Base-by-base conservation (phyloP, 345 rosid genomes). In the Kernera saxatilis region DNA sequence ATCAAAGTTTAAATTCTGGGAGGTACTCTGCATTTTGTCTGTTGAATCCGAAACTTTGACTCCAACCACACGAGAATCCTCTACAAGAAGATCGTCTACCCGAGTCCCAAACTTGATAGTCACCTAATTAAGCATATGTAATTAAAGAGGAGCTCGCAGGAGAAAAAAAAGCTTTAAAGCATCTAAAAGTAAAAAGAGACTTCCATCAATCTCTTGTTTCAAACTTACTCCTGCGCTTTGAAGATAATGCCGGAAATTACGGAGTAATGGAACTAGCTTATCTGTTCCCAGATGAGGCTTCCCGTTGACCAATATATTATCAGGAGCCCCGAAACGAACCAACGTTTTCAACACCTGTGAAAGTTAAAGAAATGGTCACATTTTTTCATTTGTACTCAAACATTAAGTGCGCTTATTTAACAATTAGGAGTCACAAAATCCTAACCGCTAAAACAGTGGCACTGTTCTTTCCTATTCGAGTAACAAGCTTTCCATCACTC, bases 201-300 rank as follows among this genome's bases (percentile, higher is more conserved):
- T 43, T 43, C 13, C 41, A 51, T 74, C 61, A 40, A 50, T 72
- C 68, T 59, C n/a, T 23, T 6, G 14, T 64, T 11, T 3, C 22
- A 35, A 67, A 93, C 97, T 84, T 77, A 89, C 98, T 21, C 93
- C 93, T 23, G 82, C 77, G 7, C 75, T 83, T 64, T 82, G 88
- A 70, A 93, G 89, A 87, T 93, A 85, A 27, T 85, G 84, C 48
- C 98, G 77, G 76, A 93, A 89, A 69, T 91, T 87, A 52, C 87
- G 88, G 26, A 93, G 90, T 52, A 93, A 67, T 0, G 98, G 98
- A 78, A 93, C 60, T 82, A 89, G 72, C 79, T 79, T 82, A 82
- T 93, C 97, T 1, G 97, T 93, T 85, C 97, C 97, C 78, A 93
- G 64, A 86, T 93, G 98, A 67, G 97, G 97, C 87, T 93, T 93